Evolutionary conservation across 345 rosid genomes (phyloP), one percentile per base, ranked within the genome.

Genomic region (Streptanthus diversifolius): DNA sequence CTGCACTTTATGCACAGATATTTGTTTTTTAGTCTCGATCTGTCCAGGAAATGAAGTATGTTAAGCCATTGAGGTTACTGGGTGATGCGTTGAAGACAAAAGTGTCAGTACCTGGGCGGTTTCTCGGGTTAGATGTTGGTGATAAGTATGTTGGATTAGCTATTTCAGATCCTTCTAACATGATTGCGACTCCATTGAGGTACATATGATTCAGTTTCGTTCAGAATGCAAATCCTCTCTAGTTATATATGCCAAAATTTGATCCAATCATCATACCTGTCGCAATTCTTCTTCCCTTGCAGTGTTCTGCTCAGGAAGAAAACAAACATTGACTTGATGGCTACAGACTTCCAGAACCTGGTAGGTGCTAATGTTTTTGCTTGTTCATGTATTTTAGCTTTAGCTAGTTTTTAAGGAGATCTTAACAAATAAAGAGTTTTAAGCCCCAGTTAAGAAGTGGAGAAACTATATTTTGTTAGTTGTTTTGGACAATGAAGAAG

Each of bases 111-210:
- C 53, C 67, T 47, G 83, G 82, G 22, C 79, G 92, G 67, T 80
- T 82, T 39, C 95, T 88, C 7, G 95, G 95, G 18, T 84, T 95
- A 84, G 97, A 91, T 78, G 90, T 95, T 5, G 96, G 96, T 4
- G 92, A 88, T 66, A 90, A 88, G 78, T 91, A 88, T 69, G 91
- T 95, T 18, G 99, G 99, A 0, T 70, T 95, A 57, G 86, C 98
- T 30, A 62, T 91, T 29, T 91, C 90, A 1, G 95, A 91, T 80
- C 62, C 75, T 8, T 43, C 35, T 0, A 84, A 87, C 44, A 78
- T 66, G 73, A 57, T 88, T 35, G 95, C 97, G 0, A 71, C 80
- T 5, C 99, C 93, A 70, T 67, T 95, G 60, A 85, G 96, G 97
- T 74, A 5, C 30, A 3, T 10, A 14, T 52, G 33, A 52, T 41